phyloP scores from a whole-genome alignment of 129 eudicot species.

The Solidago caesia region DNA sequence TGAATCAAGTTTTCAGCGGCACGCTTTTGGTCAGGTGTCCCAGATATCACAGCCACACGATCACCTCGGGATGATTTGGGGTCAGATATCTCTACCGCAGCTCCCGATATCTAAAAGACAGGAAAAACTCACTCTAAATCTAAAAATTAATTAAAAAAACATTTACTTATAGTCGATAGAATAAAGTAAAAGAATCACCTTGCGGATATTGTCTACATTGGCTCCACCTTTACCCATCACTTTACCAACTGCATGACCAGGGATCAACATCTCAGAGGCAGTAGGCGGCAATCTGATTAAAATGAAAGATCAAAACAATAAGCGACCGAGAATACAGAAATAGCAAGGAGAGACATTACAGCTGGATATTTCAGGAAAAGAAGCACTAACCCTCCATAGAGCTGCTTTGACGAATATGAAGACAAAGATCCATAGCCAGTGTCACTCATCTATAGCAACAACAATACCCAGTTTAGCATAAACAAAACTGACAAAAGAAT shows the following conservation, averaged over 20 bases:
- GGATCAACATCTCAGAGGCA: conserved; percentile 77
- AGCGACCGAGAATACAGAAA: neutral
- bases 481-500: neutral
- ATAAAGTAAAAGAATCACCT: conserved; percentile 43
- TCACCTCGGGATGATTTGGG: conserved; percentile 83
- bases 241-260: conserved; percentile 86
- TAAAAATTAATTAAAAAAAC: neutral
- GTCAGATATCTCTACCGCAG: conserved; percentile 79
- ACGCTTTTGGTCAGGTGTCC: conserved; percentile 92
- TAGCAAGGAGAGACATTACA: neutral
- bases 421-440: conserved; percentile 62
- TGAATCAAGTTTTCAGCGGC: conserved; percentile 93
- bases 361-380: neutral
- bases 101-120: conserved; percentile 83
- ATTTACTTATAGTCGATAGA: neutral
- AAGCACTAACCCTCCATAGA: conserved; percentile 74
- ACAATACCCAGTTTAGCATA: conserved; percentile 2
- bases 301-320: conserved; percentile 9
- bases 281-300: conserved; percentile 67
- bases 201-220: conserved; percentile 78
- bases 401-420: conserved; percentile 69
- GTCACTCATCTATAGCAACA: conserved; percentile 55
- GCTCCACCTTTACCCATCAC: conserved; percentile 95
- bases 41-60: conserved; percentile 82
- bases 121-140: conserved; percentile 11